Percentiles rank a stretch among this genome's conserved stretches.
phyloP scores from a whole-genome alignment of 768 basidiomycete species.

The Lactarius tabidus region DNA sequence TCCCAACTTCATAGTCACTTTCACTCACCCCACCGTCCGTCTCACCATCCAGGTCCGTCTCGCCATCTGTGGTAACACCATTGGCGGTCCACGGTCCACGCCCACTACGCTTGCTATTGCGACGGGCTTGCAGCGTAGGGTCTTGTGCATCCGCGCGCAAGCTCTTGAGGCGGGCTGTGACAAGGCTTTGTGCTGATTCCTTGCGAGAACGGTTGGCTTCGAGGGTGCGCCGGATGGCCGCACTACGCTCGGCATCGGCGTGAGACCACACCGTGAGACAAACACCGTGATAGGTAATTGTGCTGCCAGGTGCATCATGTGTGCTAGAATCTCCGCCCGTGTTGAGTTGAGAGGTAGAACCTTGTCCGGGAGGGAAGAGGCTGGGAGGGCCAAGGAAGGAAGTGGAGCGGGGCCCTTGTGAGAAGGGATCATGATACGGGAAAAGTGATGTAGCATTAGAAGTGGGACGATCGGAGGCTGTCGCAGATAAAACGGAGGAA shows the following conservation, averaged over 20 bases:
- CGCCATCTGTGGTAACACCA: slow-evolving; percentile 51
- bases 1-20: slow-evolving; percentile 81
- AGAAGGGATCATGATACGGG: slow-evolving; percentile 76
- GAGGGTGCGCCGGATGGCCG: slow-evolving; percentile 77
- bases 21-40: slow-evolving; percentile 79
- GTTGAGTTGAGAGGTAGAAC: slow-evolving; percentile 20
- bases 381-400: slow-evolving; percentile 78
- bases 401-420: slow-evolving; percentile 64
- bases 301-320: slow-evolving; percentile 35
- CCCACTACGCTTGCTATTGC: slow-evolving; percentile 51
- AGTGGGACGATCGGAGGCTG: slow-evolving; percentile 40
- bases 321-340: not conserved
- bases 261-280: slow-evolving; percentile 96
- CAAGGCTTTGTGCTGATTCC: slow-evolving; percentile 72
- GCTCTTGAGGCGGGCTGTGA: slow-evolving; percentile 62
- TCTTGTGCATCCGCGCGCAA: slow-evolving; percentile 54
- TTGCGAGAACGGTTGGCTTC: slow-evolving; percentile 75
- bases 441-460: slow-evolving; percentile 71
- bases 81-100: slow-evolving; percentile 68
- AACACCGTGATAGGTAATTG: slow-evolving; percentile 81
- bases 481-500: slow-evolving; percentile 62
- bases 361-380: slow-evolving; percentile 42
- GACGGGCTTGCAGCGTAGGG: slow-evolving; percentile 54
- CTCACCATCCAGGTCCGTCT: slow-evolving; percentile 65
- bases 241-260: slow-evolving; percentile 82